A percentile compares a stretch with the other conserved stretches of the same genome.
These are phyloP conservation scores for Populus nigra DNA, from an alignment of 345 rosid genomes.

Conservation along the genomic window DNA sequence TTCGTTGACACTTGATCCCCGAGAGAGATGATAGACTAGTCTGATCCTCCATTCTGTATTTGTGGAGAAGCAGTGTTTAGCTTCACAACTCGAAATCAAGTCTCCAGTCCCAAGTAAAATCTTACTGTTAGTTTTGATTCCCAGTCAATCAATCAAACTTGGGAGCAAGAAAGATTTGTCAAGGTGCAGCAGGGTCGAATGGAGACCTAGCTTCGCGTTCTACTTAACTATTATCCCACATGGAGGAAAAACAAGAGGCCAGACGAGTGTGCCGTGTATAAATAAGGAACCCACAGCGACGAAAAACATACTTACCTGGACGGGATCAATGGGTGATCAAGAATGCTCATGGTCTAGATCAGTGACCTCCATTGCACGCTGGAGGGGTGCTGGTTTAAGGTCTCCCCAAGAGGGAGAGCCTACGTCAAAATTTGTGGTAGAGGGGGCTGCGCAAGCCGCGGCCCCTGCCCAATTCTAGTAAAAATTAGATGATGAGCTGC, in stretches of 20 bases:
- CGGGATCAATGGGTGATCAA: constrained; percentile 24
- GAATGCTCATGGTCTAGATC: constrained; percentile 10
- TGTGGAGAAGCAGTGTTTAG: background rate
- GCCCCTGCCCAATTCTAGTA: no score
- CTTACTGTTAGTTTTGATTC: background rate
- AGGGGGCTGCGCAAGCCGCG: constrained; percentile 25
- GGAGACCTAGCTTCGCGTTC: background rate
- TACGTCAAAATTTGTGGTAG: constrained; percentile 35
- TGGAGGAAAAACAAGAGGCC: background rate
- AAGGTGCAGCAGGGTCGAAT: background rate
- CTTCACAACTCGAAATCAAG: background rate
- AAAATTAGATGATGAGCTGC: fast-evolving
- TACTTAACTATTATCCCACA: background rate
- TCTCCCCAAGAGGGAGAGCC: constrained; percentile 27
- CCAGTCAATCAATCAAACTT: background rate
- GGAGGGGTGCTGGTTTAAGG: constrained; percentile 23
- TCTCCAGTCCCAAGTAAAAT: background rate
- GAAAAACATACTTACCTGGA: constrained; percentile 14
- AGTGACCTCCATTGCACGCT: constrained; percentile 12
- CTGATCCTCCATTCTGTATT: background rate
- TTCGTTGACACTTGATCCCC: background rate
- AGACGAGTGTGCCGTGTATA: background rate
- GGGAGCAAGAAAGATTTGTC: background rate
- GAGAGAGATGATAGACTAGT: background rate
- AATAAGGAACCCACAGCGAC: background rate